These are phyloP conservation scores for Ophiostoma triangulosporum DNA, from an alignment of 2,329 filamentous ascomycete genomes.

Conservation along the genomic window DNA sequence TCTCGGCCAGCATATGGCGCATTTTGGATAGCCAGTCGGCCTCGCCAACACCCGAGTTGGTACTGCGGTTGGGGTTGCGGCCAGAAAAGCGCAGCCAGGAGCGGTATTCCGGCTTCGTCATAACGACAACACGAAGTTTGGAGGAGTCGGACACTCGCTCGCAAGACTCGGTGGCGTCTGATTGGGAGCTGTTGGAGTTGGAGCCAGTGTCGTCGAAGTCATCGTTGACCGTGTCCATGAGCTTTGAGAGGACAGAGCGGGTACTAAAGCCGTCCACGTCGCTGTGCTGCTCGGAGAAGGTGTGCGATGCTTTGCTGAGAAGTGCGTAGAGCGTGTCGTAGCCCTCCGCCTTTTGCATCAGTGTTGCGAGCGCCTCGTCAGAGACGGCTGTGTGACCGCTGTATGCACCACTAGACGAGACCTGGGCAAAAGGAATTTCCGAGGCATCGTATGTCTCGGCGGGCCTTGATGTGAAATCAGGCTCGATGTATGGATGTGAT, in stretches of 20 bases:
- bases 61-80: neutral
- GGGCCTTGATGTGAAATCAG: neutral
- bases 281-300: neutral
- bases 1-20: neutral
- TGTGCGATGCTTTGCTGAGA: neutral
- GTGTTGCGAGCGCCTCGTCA: neutral
- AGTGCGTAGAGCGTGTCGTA: neutral
- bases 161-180: neutral
- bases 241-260: neutral
- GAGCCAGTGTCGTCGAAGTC: neutral
- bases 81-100: neutral
- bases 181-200: neutral
- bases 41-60: neutral
- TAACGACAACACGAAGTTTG: neutral
- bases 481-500: neutral
- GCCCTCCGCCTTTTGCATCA: neutral
- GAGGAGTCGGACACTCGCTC: neutral
- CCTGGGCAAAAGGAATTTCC: neutral
- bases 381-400: too few relatives aligned
- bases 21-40: constrained; percentile 3
- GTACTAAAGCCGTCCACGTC: neutral
- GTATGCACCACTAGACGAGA: too few relatives aligned
- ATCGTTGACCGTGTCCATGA: neutral
- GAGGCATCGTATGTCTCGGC: neutral
- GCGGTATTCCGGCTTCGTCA: neutral